Evolutionary conservation across 176 grass and related monocot species (phyloP), one percentile per base, ranked within the genome.

Genomic region (Metroxylon sagu): DNA sequence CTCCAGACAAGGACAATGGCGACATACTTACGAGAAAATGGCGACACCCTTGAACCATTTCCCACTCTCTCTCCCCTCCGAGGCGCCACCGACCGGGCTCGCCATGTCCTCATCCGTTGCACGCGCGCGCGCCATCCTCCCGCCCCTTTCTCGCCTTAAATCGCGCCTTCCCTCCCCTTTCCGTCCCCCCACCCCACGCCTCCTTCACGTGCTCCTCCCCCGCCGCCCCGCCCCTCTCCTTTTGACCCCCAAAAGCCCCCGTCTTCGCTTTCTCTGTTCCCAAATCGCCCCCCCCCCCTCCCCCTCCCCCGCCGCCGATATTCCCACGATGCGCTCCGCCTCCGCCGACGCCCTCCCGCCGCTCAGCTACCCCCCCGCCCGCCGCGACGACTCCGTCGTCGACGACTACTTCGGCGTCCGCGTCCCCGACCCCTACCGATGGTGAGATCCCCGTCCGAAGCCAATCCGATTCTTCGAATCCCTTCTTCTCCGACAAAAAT

Each of bases 371-470:
- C 86, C 86, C 25, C 30, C 83, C 0, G 74, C 65, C 29, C 77
- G 80, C 54, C 83, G 86, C 8, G 86, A 95, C 64, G 74, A 64
- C 16, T 87, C 91, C 16, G 72, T 90, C 19, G 68, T 79, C 48
- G 86, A 90, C 64, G 5, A 16, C 25, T 90, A 87, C 77, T 86
- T 90, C 60, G 83, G 86, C 29, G 80, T 79, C 51, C 67, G 49
- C 54, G 67, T 95, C 53, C 26, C 80, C 17, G 91, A 95, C 68
- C 91, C 86, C 2, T 95, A 95, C 49, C 86, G 83, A 74, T 95
- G 91, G 91, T 84, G 48, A 84, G 80, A 56, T 23, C 14, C 29
- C 12, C 19, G 3, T 16, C 25, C 4, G 30, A 10, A 43, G 8
- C 35, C 35, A 10, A 43, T 43, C 12, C 35, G 35, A 7, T 43